Percentiles rank a stretch among this genome's conserved stretches.
Evolutionary conservation across 768 basidiomycete species (phyloP).

Genomic region (Myochromella boudieri): DNA sequence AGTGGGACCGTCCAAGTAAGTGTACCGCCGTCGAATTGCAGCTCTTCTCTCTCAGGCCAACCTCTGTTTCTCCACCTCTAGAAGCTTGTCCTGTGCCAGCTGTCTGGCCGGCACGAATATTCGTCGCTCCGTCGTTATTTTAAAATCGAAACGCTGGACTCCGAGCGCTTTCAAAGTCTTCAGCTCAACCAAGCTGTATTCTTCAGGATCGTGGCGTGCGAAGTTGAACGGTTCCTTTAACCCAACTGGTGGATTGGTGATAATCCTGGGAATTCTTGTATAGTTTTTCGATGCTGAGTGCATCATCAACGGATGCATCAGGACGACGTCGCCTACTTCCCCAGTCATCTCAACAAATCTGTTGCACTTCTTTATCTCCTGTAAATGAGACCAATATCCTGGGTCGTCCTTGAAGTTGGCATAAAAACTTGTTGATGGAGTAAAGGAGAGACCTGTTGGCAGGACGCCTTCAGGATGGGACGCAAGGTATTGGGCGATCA

Average conservation of each 20-base stretch:
- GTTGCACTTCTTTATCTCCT: slow-evolving; percentile 39
- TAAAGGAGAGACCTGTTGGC: slow-evolving; percentile 43
- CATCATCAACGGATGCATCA: slow-evolving; percentile 65
- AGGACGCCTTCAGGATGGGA: slow-evolving; percentile 52
- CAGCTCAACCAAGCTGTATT: slow-evolving; percentile 58
- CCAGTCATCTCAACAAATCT: slow-evolving; percentile 58
- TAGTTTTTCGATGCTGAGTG: slow-evolving; percentile 65
- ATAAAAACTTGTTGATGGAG: slow-evolving; percentile 41
- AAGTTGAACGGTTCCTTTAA: slow-evolving; percentile 57
- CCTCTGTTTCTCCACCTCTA: slow-evolving; percentile 46
- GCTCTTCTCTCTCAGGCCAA: too few species aligned
- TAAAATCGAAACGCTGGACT: slow-evolving; percentile 43
- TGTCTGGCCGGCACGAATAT: slow-evolving; percentile 47
- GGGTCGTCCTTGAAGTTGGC: slow-evolving; percentile 37
- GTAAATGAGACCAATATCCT: slow-evolving; percentile 43
- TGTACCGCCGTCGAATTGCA: too few species aligned
- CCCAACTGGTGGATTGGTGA: slow-evolving; percentile 65
- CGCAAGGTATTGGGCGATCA: slow-evolving; percentile 50
- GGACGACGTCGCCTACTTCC: slow-evolving; percentile 60
- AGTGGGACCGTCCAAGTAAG: too few species aligned
- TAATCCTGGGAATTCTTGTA: slow-evolving; percentile 54
- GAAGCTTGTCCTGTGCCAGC: slow-evolving; percentile 43
- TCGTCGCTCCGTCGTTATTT: slow-evolving; percentile 45
- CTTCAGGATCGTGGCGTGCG: slow-evolving; percentile 37
- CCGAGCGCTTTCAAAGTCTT: slow-evolving; percentile 59